A percentile compares a stretch with the other conserved stretches of the same genome.
phyloP scores from a whole-genome alignment of 148 eudicot genomes.

The Rhododendron kiyosumense region DNA sequence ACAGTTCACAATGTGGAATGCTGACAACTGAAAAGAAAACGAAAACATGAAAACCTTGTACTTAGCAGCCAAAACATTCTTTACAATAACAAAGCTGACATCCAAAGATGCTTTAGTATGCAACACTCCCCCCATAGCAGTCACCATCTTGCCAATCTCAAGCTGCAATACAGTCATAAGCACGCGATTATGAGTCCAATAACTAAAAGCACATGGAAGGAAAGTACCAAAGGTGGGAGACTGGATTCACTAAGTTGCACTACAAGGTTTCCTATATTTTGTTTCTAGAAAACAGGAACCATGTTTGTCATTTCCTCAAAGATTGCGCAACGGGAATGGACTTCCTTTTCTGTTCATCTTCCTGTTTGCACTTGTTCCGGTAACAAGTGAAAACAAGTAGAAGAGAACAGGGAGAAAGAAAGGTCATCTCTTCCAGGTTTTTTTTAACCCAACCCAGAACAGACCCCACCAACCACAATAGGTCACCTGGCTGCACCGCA shows the following conservation, averaged over 20 bases:
- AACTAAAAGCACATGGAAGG: background rate
- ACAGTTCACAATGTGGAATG: background rate
- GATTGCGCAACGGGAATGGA: background rate
- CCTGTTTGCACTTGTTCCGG: background rate
- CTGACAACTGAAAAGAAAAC: background rate
- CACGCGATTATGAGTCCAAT: background rate
- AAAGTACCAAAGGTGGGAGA: background rate
- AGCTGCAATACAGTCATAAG: slow-evolving; percentile 39
- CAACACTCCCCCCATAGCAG: slow-evolving; percentile 82
- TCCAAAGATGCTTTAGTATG: slow-evolving; percentile 62
- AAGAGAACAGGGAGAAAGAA: background rate
- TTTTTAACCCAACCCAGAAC: background rate
- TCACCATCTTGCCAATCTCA: slow-evolving; percentile 66
- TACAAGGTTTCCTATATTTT: background rate
- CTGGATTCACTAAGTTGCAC: background rate
- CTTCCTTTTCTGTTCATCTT: background rate
- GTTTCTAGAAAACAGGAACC: slow-evolving; percentile 1
- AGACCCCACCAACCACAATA: background rate
- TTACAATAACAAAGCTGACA: slow-evolving; percentile 86
- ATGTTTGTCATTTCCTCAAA: background rate
- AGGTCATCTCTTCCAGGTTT: background rate
- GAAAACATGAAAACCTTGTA: slow-evolving; percentile 58
- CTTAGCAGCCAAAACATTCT: slow-evolving; percentile 82
- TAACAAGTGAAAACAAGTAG: background rate
- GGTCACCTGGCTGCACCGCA: background rate